phyloP scores from a whole-genome alignment of 345 rosid species.

The Sonneratia caseolaris region DNA sequence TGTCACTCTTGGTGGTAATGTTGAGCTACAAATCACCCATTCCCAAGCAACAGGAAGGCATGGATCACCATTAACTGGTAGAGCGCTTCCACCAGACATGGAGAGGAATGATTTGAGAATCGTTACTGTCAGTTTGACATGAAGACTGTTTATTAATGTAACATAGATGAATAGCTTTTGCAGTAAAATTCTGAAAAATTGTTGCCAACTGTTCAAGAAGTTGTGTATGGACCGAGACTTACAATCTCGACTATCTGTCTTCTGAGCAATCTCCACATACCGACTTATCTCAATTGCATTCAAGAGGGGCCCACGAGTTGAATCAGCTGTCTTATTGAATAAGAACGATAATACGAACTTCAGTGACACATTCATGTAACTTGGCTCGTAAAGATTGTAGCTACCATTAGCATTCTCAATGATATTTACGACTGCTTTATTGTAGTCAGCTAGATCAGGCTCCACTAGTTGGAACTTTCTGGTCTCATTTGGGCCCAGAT shows the following conservation, averaged over 20 bases:
- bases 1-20: constrained; percentile 70
- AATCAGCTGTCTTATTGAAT: constrained; percentile 66
- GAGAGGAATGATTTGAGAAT: constrained; percentile 46
- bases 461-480: constrained; percentile 61
- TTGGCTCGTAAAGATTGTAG: constrained; percentile 85
- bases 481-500: constrained; percentile 54
- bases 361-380: constrained; percentile 86
- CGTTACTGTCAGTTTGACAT: constrained; percentile 28
- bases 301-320: constrained; percentile 73
- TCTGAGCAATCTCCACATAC: constrained; percentile 58
- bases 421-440: constrained; percentile 90
- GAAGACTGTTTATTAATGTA: not conserved
- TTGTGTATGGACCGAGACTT: constrained; percentile 14
- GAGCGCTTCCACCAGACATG: constrained; percentile 39
- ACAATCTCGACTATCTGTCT: constrained; percentile 59
- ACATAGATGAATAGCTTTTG: not conserved
- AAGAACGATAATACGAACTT: constrained; percentile 68
- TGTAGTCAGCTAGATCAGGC: constrained; percentile 65
- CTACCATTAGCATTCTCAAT: constrained; percentile 92
- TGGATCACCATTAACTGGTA: constrained; percentile 77
- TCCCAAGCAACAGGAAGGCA: constrained; percentile 77
- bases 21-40: constrained; percentile 68
- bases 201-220: not conserved
- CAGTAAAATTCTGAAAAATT: not conserved
- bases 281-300: constrained; percentile 89